Evolutionary conservation across 164 flowering plant species (phyloP).

Genomic region (Vitis amurensis): DNA sequence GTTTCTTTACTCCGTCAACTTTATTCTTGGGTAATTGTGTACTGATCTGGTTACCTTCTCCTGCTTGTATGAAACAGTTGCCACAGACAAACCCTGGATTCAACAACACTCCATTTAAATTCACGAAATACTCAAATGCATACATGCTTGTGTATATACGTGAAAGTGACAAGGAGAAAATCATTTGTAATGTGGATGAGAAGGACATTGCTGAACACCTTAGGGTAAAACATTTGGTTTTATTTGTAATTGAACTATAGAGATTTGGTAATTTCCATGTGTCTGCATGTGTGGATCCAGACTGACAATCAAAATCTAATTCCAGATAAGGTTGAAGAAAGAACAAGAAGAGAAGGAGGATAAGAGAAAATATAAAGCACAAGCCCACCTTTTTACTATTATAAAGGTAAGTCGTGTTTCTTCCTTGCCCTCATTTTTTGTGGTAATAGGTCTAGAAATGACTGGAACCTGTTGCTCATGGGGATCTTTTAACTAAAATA

Average conservation of each 20-base stretch:
- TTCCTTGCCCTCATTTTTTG: neutral
- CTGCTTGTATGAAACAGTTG: slow-evolving; percentile 39
- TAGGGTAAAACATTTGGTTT: slow-evolving; percentile 46
- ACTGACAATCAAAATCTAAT: slow-evolving; percentile 6
- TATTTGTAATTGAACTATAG: neutral
- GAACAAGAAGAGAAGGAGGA: slow-evolving; percentile 94
- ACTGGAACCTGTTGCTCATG: neutral
- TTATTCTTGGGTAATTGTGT: neutral
- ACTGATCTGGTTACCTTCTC: slow-evolving; percentile 10
- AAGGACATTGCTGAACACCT: slow-evolving; percentile 91
- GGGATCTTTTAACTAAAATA: neutral
- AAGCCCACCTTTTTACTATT: slow-evolving; percentile 80
- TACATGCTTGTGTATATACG: slow-evolving; percentile 96
- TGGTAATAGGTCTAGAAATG: neutral
- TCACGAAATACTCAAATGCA: slow-evolving; percentile 91
- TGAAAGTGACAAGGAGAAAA: slow-evolving; percentile 88
- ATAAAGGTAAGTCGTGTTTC: slow-evolving; percentile 57
- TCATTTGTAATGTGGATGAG: slow-evolving; percentile 82
- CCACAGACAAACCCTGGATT: slow-evolving; percentile 91
- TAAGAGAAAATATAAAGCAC: slow-evolving; percentile 81
- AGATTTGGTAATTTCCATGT: neutral
- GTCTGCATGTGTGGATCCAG: neutral
- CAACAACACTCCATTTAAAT: slow-evolving; percentile 81
- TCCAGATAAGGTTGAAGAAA: slow-evolving; percentile 78
- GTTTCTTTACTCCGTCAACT: neutral